Base-by-base conservation (phyloP, 2,329 filamentous ascomycete genomes). In the Cordyceps farinosa region DNA sequence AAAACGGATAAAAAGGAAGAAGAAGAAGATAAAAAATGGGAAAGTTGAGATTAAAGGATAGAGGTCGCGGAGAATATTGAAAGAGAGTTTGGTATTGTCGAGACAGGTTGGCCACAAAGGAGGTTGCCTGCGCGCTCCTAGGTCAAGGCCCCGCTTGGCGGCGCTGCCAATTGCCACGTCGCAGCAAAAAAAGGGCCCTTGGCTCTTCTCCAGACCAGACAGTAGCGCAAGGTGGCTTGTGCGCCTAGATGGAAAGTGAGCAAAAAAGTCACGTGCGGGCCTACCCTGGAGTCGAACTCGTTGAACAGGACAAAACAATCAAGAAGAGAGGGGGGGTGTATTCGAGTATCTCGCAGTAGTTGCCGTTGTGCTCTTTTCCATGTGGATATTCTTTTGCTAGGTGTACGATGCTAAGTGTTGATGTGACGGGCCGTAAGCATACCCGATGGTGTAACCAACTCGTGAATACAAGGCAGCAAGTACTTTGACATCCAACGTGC, bases 81-180 rank as follows among this genome's bases (percentile, higher is more conserved):
- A 44, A 44, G 30, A 34, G n/a, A 34, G 36, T 34, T 42, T 15
- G 27, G 29, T n/a, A 42, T 42, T 48, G 40, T 62, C 29, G 51
- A 55, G 60, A 62, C 52, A 55, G 59, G 52, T 48, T 62, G 60
- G 60, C 60, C 60, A 62, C 60, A 62, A 62, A 62, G 60, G 60
- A 62, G 60, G 52, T 55, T 55, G n/a, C n/a, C 22, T 22, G 22
- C 22, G 22, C 22, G 22, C 22, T 22, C 22, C 22, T 22, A 22
- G 22, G 22, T 22, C 22, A 22, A 22, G 22, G 22, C 27, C 45
- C 50, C 50, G n/a, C 30, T 22, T 54, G 52, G 53, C 22, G 36
- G 22, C 27, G 36, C 36, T 17, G 52, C 52, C 52, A 54, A 54
- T 57, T 30, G 42, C 36, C 53, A 44, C 42, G 42, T 47, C 54